Evolutionary conservation across 495 filamentous ascomycete species (phyloP).

Genomic region (Tetracladium marchalianum): DNA sequence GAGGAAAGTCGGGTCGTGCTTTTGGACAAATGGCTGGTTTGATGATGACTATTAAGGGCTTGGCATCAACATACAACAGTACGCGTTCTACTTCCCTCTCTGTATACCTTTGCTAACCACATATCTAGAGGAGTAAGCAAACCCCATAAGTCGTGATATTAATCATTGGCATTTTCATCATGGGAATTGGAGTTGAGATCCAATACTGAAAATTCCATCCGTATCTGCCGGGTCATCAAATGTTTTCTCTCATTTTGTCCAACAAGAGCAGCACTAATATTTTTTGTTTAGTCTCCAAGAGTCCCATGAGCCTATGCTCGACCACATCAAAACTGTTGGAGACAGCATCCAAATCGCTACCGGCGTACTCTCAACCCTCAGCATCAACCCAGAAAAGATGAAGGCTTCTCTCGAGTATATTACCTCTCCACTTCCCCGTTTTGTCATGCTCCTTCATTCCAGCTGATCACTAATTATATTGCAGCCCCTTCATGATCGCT

Average conservation of each 20-base stretch:
- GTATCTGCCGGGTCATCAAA: too few relatives aligned
- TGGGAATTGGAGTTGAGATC: too few relatives aligned
- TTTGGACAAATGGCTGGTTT: conserved; percentile 79
- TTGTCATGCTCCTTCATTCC: conserved; percentile 16
- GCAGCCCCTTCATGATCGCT: conserved; percentile 36
- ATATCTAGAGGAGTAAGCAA: conserved; percentile 65
- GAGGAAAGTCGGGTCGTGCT: conserved; percentile 75
- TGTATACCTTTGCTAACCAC: conserved; percentile 31
- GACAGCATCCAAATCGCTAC: conserved; percentile 77
- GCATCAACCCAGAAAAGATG: conserved; percentile 58
- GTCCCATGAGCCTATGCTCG: conserved; percentile 76
- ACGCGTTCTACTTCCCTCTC: too few relatives aligned
- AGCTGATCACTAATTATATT: conserved; percentile 61
- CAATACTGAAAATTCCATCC: too few relatives aligned
- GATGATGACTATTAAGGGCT: conserved; percentile 78
- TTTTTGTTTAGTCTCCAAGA: conserved; percentile 52
- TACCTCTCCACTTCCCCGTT: neutral
- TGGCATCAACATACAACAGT: conserved; percentile 86
- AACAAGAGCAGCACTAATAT: conserved; percentile 36
- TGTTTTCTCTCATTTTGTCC: too few relatives aligned
- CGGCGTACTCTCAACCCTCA: conserved; percentile 31
- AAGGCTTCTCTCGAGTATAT: conserved; percentile 38
- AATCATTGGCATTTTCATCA: neutral
- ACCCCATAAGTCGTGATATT: too few relatives aligned
- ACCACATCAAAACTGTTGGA: conserved; percentile 76